Percentiles rank a stretch among this genome's conserved stretches.
Conservation (phyloP, 176 grass and related monocot genomes). For the Calamus simplicifolius region DNA sequence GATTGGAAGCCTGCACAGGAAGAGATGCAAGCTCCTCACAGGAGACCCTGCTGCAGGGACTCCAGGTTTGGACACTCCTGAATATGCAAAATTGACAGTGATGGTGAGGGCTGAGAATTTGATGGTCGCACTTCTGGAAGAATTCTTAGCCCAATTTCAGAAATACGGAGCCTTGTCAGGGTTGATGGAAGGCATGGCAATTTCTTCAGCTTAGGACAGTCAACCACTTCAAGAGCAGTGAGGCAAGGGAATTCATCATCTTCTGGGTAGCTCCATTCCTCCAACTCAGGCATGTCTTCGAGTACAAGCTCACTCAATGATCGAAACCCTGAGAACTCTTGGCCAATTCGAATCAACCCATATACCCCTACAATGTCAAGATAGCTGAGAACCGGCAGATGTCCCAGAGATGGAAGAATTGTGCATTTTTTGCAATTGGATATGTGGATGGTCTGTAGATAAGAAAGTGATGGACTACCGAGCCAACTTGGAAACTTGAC, state of each 20-base stretch:
- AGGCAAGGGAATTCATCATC: conserved; percentile 36
- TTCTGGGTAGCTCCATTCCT: conserved; percentile 31
- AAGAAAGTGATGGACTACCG: conserved; percentile 15
- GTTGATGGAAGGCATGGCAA: conserved; percentile 40
- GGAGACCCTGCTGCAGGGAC: conserved; percentile 46
- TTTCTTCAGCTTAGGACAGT: conserved; percentile 38
- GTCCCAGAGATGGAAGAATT: conserved; percentile 45
- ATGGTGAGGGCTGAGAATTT: conserved; percentile 15
- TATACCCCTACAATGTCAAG: conserved; percentile 42
- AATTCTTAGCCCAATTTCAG: conserved; percentile 34
- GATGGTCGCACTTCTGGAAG: conserved; percentile 39
- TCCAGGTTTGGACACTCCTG: conserved; percentile 40
- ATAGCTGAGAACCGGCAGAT: conserved; percentile 44
- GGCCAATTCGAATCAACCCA: conserved; percentile 30
- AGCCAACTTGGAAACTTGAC: conserved; percentile 59
- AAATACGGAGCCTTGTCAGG: conserved; percentile 49
- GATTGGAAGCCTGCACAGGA: conserved; percentile 39
- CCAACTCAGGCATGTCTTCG: conserved; percentile 39
- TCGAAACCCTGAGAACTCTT: conserved; percentile 65
- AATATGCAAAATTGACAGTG: conserved; percentile 42
- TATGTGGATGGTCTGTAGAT: conserved; percentile 60
- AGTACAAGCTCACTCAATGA: conserved; percentile 46
- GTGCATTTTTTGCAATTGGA: conserved; percentile 46
- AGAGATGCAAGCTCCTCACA: conserved; percentile 36
- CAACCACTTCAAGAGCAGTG: conserved; percentile 37